Percentiles rank a stretch among this genome's conserved stretches.
These are phyloP conservation scores for Xenosphaeropsis pyriputrescens DNA, from an alignment of 2,329 filamentous ascomycete genomes.

Conservation along the genomic window DNA sequence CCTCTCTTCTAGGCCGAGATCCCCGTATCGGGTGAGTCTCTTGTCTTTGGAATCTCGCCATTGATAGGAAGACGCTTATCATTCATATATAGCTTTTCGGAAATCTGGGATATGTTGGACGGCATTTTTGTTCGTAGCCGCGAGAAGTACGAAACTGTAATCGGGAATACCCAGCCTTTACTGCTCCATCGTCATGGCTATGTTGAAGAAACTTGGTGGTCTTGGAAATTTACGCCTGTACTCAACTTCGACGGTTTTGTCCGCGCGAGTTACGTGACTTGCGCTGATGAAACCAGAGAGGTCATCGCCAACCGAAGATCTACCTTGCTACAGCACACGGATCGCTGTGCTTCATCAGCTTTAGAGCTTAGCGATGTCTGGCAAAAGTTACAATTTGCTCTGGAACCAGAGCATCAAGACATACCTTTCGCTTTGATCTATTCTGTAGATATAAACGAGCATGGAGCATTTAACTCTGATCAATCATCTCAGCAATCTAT, in stretches of 20 bases:
- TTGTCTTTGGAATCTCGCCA: too few species aligned
- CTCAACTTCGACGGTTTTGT: conserved; percentile 44
- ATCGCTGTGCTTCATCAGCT: conserved; percentile 57
- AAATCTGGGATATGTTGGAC: too few species aligned
- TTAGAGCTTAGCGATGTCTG: conserved; percentile 60
- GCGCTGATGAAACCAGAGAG: conserved; percentile 34
- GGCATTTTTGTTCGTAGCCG: too few species aligned
- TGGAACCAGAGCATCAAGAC: conserved; percentile 60
- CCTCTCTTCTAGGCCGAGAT: too few species aligned
- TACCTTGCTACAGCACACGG: conserved; percentile 63
- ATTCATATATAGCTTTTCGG: too few species aligned
- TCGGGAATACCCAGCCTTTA: conserved; percentile 67
- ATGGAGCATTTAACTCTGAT: too few species aligned
- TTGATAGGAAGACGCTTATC: too few species aligned
- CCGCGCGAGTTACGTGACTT: conserved; percentile 66
- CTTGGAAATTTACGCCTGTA: conserved; percentile 69
- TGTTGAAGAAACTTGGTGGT: conserved; percentile 69
- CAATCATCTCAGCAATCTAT: too few species aligned
- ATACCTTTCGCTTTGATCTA: conserved; percentile 66
- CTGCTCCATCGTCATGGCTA: conserved; percentile 56
- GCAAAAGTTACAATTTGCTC: conserved; percentile 48
- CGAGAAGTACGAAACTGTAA: conserved; percentile 44
- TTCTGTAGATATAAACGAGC: conserved; percentile 30
- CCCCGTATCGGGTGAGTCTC: too few species aligned
- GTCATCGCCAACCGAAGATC: conserved; percentile 65